phyloP scores from a whole-genome alignment of 2,329 filamentous ascomycete species.

The Epichloe bromicola region DNA sequence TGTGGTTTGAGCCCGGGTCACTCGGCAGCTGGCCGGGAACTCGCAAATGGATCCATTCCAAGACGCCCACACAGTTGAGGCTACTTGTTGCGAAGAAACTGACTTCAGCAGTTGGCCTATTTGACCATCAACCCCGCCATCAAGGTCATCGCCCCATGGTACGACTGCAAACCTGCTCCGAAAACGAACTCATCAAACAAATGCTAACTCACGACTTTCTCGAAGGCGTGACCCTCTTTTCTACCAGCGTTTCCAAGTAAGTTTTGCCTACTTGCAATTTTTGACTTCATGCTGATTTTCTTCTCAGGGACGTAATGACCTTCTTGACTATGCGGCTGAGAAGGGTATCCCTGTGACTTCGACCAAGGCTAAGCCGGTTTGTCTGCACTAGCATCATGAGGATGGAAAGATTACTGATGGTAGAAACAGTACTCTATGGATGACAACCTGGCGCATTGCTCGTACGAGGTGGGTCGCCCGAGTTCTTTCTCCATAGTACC shows the following conservation, averaged over 20 bases:
- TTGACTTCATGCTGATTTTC: not conserved
- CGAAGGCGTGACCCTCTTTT: constrained; percentile 1
- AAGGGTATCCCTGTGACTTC: constrained; percentile 4
- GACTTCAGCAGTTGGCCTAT: not conserved
- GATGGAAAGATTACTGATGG: not conserved
- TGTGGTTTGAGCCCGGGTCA: not conserved
- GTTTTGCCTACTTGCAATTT: not conserved
- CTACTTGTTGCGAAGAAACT: not conserved
- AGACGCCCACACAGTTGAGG: too few species aligned
- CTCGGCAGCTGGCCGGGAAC: not conserved
- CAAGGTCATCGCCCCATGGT: constrained; percentile 3
- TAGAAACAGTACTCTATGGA: constrained; percentile 3
- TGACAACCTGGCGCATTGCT: constrained; percentile 2
- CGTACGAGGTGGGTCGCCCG: not conserved
- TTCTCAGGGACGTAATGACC: not conserved
- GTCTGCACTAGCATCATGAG: not conserved
- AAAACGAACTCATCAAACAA: not conserved
- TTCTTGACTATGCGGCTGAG: constrained; percentile 1
- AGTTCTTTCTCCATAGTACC: not conserved
- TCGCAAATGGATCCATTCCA: not conserved
- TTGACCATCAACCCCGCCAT: not conserved
- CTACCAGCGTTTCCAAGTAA: not conserved
- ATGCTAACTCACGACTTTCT: not conserved
- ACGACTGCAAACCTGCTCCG: not conserved
- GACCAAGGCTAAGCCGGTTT: constrained; percentile 1